Evolutionary conservation across 31 red algal genomes (phyloP), one percentile per base, ranked within the genome.

Genomic region (Endocladia muricata): DNA sequence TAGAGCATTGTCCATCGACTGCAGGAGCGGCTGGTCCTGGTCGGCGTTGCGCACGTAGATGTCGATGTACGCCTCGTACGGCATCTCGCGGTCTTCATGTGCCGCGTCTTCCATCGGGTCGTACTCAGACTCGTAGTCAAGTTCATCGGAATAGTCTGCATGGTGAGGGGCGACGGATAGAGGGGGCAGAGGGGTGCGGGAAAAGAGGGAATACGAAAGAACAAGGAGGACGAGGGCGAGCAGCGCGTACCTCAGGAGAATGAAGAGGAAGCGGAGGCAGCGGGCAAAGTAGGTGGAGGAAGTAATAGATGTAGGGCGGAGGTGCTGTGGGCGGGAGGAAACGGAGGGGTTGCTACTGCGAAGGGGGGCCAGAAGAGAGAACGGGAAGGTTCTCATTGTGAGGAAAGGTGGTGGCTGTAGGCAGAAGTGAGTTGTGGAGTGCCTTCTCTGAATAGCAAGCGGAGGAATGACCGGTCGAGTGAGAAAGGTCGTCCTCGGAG

Each of bases 1-100:
- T 43, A 79, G 1, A 1, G 76, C 62, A 42, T 83, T 61, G 37
- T 83, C 79, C 68, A 71, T 83, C 30, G 63, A 73, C 48, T 71
- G 68, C 51, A 73, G 51, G 3, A 83, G 31, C n/a, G 57, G 59
- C 19, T 79, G 76, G 41, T 68, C 21, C 59, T 43, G 59, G 28
- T 79, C 26, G 5, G 76, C 76, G 40, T 79, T 79, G 42, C 76
- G 1, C 1, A 79, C 62, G 22, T 54, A 68, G 40, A 79, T 68
- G 41, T 79, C 61, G 49, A 79, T 17, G 41, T 68, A 65, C 1
- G 76, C 59, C 52, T 68, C 59, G 43, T 34, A 68, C 8, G 55
- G 56, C 25, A 15, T 39, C 33, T 60, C 9, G 1, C 38, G 43
- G 1, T 42, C 73, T 40, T 39, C 38, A 43, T 76, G 44, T n/a